Conservation (phyloP, 2,329 filamentous ascomycete species). For the Sporothrix dimorphospora region DNA sequence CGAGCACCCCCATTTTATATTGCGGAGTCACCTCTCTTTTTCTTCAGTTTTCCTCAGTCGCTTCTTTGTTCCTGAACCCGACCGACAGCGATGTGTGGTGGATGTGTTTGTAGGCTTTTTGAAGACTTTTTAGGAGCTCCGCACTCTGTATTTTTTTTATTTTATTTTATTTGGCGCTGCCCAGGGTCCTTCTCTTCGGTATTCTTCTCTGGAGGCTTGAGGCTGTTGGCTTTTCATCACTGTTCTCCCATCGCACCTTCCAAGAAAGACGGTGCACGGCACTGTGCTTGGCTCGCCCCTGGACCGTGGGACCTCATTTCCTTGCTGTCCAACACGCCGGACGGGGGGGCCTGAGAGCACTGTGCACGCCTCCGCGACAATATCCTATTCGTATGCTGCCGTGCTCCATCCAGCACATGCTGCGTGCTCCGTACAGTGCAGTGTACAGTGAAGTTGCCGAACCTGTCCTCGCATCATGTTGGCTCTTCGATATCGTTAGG, state of each 20-base stretch:
- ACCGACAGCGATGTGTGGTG: background rate
- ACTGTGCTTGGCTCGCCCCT: slow-evolving; percentile 24
- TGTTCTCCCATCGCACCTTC: background rate
- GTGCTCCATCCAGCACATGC: background rate
- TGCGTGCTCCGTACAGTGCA: background rate
- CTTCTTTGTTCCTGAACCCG: background rate
- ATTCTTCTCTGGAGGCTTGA: too few relatives aligned
- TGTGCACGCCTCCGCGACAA: background rate
- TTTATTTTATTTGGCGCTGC: background rate
- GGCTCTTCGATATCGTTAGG: background rate
- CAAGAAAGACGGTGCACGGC: background rate
- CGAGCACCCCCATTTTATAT: background rate
- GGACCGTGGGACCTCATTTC: slow-evolving; percentile 22
- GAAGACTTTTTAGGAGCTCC: background rate
- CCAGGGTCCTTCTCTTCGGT: slow-evolving; percentile 5
- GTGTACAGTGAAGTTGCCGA: background rate
- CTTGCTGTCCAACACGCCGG: background rate
- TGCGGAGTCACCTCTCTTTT: background rate
- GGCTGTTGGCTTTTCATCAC: background rate
- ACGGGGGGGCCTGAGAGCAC: background rate
- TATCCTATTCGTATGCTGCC: background rate
- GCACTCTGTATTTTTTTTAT: background rate
- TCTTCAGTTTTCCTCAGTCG: background rate
- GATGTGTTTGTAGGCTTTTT: background rate
- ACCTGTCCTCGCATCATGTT: too few relatives aligned